These are phyloP conservation scores for Bisporella sp. DNA, from an alignment of 2,329 filamentous ascomycete species.

Conservation along the genomic window DNA sequence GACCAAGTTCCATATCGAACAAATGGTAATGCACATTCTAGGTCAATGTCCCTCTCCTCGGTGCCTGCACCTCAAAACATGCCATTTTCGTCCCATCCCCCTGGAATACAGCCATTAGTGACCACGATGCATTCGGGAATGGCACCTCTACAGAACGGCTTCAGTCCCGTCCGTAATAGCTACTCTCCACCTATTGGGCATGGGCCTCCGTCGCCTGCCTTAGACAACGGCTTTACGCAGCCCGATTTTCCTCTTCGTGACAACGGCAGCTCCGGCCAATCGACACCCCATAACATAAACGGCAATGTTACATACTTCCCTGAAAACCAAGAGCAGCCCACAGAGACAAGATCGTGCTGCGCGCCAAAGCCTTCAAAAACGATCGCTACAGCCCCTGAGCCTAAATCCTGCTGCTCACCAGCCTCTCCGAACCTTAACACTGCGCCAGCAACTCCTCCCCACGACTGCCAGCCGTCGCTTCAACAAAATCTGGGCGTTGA, in stretches of 20 bases:
- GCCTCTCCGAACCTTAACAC: constrained; percentile 12
- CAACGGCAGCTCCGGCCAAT: constrained; percentile 9
- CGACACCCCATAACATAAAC: constrained; percentile 1
- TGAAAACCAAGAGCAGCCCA: not conserved
- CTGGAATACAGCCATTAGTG: no score
- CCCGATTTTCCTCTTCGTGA: constrained; percentile 8
- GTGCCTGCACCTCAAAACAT: no score
- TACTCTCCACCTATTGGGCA: constrained; percentile 8
- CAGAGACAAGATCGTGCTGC: constrained; percentile 9
- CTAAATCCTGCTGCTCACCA: constrained; percentile 6
- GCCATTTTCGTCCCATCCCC: no score
- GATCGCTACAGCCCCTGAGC: constrained; percentile 16
- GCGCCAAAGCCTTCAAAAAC: constrained; percentile 17
- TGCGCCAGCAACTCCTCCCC: constrained; percentile 31
- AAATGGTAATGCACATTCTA: no score
- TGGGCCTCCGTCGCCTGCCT: constrained; percentile 12
- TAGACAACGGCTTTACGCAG: constrained; percentile 6
- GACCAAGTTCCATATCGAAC: not conserved
- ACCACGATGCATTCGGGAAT: no score
- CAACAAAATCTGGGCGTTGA: constrained; percentile 14
- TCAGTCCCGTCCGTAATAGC: no score
- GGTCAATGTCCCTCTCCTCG: no score
- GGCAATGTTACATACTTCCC: constrained; percentile 4
- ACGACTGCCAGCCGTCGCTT: constrained; percentile 15
- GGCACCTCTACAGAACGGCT: no score